These are phyloP conservation scores for Boletus speciosus DNA, from an alignment of 768 basidiomycete species.

Conservation along the genomic window DNA sequence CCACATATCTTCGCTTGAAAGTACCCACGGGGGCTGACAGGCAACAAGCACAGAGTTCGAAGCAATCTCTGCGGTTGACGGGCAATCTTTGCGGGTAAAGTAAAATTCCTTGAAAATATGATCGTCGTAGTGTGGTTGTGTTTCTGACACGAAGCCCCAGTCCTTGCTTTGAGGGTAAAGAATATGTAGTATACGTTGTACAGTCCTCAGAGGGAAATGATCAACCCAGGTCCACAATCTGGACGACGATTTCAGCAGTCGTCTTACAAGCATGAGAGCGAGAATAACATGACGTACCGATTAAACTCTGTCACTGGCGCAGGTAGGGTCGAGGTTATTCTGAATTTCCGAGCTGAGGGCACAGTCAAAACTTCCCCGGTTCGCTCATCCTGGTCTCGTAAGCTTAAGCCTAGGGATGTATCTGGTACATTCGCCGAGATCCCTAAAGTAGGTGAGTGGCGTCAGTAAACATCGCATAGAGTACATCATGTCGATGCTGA, in stretches of 20 bases:
- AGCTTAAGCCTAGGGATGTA: slow-evolving; percentile 22
- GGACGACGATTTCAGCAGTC: background rate
- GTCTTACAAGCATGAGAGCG: background rate
- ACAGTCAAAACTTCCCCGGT: slow-evolving; percentile 31
- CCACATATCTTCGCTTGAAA: slow-evolving; percentile 50
- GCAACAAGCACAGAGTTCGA: slow-evolving; percentile 45
- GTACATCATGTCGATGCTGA: slow-evolving; percentile 8
- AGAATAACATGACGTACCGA: slow-evolving; percentile 18
- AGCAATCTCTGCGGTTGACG: slow-evolving; percentile 25
- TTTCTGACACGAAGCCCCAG: slow-evolving; percentile 42
- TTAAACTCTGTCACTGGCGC: slow-evolving; percentile 32
- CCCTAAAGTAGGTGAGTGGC: slow-evolving; percentile 16
- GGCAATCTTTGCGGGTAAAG: slow-evolving; percentile 34
- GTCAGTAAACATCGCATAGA: slow-evolving; percentile 2
- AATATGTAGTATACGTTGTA: slow-evolving; percentile 41
- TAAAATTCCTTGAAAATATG: slow-evolving; percentile 44
- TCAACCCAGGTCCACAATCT: slow-evolving; percentile 33
- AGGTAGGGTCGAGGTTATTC: slow-evolving; percentile 22
- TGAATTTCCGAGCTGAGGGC: slow-evolving; percentile 31
- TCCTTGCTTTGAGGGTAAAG: slow-evolving; percentile 39
- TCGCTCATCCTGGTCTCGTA: slow-evolving; percentile 24
- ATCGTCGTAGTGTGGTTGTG: slow-evolving; percentile 34
- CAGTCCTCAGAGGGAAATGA: slow-evolving; percentile 33
- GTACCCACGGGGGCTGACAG: slow-evolving; percentile 60
- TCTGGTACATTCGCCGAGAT: slow-evolving; percentile 27